A percentile compares a stretch with the other conserved stretches of the same genome.
Evolutionary conservation across 768 basidiomycete species (phyloP).

Genomic region (Cyclocybe aegerita): DNA sequence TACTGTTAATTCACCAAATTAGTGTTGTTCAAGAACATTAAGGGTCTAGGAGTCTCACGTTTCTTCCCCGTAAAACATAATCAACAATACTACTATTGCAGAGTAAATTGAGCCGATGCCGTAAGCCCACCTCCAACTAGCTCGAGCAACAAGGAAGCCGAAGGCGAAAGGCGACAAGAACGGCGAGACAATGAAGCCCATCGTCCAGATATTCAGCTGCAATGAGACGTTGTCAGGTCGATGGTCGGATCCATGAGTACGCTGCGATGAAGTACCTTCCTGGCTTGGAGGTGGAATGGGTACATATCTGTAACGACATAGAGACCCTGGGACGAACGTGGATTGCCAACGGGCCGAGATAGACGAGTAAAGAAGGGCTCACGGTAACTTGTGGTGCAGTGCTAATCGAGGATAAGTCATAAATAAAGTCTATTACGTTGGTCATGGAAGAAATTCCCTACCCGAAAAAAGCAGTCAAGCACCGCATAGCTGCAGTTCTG

Average conservation of each 20-base stretch:
- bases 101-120: conserved; percentile 64
- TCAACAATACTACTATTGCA: conserved; percentile 53
- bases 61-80: conserved; percentile 63
- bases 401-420: conserved; percentile 22
- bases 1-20: conserved; percentile 29
- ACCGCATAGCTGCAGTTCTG: conserved; percentile 47
- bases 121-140: conserved; percentile 66
- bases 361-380: conserved; percentile 16
- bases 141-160: conserved; percentile 63
- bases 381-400: conserved; percentile 65
- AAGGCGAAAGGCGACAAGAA: conserved; percentile 66
- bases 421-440: not conserved
- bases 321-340: conserved; percentile 38
- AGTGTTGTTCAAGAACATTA: not conserved
- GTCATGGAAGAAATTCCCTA: conserved; percentile 20
- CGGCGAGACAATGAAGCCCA: conserved; percentile 69
- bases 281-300: conserved; percentile 69
- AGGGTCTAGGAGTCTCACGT: conserved; percentile 38
- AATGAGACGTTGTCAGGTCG: not conserved
- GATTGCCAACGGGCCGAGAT: not conserved
- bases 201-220: conserved; percentile 69
- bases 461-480: conserved; percentile 58
- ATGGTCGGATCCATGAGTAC: not conserved
- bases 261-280: conserved; percentile 41
- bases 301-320: conserved; percentile 64